Base-by-base conservation (phyloP, 192 early-diverging fungal species). In the Chytriomyces sp. region DNA sequence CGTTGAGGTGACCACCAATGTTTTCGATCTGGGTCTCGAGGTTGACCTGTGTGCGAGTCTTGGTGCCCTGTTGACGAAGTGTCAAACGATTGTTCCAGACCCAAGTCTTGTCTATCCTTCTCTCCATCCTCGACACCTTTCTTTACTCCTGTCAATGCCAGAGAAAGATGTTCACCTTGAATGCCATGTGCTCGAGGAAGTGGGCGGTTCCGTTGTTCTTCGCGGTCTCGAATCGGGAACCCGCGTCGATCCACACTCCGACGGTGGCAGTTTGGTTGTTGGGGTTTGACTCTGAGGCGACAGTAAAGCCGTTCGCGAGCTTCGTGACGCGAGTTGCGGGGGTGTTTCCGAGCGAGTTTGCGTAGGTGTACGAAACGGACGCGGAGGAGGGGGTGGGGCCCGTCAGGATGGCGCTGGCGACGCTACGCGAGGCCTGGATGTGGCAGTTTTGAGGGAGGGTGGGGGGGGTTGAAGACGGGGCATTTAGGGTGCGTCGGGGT, bases 121-220 rank as follows among this genome's bases (percentile, higher is more conserved):
- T n/a, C n/a, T n/a, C n/a, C n/a, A n/a, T n/a, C n/a, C n/a, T n/a
- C n/a, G n/a, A n/a, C n/a, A n/a, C n/a, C n/a, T n/a, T n/a, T n/a
- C n/a, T n/a, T n/a, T n/a, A n/a, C n/a, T n/a, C n/a, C n/a, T n/a
- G n/a, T n/a, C n/a, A n/a, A n/a, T n/a, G n/a, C n/a, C n/a, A n/a
- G n/a, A n/a, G n/a, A n/a, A n/a, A n/a, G n/a, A n/a, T n/a, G n/a
- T n/a, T n/a, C 80, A 92, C 92, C 87, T 99, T 99, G 89, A 97
- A 99, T 14, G 96, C 92, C 96, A 99, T 98, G 82, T 99, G 96
- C 80, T 99, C 96, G 60, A 99, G 81, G 73, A 99, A 99, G 82
- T 99, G 96, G 26, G 96, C 96, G 36, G 93, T 88, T 33, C 96
- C 96, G 71, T 99, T 99, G 86, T 93, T 94, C 62, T 83, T 82